Evolutionary conservation across 306 rosid genomes (phyloP).

Genomic region (Psophocarpus tetragonolobus): DNA sequence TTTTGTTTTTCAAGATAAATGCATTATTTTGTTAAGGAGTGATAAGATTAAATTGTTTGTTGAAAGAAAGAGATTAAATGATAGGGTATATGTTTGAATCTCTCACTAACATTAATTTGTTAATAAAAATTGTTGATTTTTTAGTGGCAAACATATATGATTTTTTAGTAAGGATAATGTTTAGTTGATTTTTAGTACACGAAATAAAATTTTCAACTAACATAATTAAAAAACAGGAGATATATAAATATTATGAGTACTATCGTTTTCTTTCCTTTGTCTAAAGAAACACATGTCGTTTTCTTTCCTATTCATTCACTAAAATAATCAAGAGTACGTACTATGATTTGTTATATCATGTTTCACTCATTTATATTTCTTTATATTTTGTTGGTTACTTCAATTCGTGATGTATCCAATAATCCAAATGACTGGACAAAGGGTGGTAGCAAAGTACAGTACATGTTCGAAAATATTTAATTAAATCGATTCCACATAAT

Average conservation of each 20-base stretch:
- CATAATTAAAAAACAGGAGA: neutral
- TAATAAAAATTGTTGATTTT: too few species aligned
- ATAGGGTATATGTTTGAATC: too few species aligned
- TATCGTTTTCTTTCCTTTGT: neutral
- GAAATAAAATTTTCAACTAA: neutral
- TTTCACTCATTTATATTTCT: neutral
- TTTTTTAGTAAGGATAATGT: neutral
- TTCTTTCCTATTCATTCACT: neutral
- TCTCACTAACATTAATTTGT: too few species aligned
- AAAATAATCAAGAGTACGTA: neutral
- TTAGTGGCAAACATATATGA: neutral
- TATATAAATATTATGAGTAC: neutral
- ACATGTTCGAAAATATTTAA: neutral
- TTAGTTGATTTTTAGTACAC: neutral
- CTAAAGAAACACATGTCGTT: neutral
- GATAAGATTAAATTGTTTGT: too few species aligned
- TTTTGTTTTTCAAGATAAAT: too few species aligned
- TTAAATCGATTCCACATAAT: neutral
- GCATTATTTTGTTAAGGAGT: too few species aligned
- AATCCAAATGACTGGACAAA: neutral
- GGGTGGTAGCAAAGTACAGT: neutral
- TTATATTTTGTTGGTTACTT: neutral
- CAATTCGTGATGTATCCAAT: neutral
- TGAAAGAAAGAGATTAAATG: too few species aligned
- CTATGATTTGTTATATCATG: neutral